A percentile compares a stretch with the other conserved stretches of the same genome.
Conservation (phyloP, 257 asterid species). For the Jaltomata sinuosa region DNA sequence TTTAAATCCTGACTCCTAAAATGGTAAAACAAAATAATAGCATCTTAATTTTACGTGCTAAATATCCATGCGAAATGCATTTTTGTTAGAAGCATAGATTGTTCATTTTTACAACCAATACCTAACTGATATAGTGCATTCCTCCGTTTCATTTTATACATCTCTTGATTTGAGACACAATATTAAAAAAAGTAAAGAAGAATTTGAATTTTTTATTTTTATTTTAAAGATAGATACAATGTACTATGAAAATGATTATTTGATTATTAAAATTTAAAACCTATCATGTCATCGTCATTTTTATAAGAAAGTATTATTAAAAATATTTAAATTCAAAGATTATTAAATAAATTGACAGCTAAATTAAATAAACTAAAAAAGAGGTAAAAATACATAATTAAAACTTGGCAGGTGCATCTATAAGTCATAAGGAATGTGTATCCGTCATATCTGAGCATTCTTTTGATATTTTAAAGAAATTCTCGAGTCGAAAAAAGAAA, state of each 20-base stretch:
- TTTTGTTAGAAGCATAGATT: no score
- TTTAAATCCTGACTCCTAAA: no score
- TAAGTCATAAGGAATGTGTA: neutral
- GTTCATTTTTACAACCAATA: neutral
- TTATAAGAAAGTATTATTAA: neutral
- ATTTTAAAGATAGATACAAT: no score
- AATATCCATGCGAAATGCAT: neutral
- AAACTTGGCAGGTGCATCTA: neutral
- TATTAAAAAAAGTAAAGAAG: no score
- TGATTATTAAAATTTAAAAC: no score
- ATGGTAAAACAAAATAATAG: no score
- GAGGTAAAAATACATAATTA: neutral
- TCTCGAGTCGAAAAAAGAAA: neutral
- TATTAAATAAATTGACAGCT: neutral
- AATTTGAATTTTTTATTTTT: no score
- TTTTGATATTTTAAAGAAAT: neutral
- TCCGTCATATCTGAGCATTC: neutral
- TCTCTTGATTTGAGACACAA: neutral
- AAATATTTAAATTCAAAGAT: no score
- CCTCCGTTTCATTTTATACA: neutral
- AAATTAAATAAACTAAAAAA: no score
- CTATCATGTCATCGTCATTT: no score
- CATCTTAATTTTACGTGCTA: neutral
- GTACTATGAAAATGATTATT: no score
- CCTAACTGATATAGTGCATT: neutral